Base-by-base conservation (phyloP, 805 yeast genomes). In the Kazachstania viticola region DNA sequence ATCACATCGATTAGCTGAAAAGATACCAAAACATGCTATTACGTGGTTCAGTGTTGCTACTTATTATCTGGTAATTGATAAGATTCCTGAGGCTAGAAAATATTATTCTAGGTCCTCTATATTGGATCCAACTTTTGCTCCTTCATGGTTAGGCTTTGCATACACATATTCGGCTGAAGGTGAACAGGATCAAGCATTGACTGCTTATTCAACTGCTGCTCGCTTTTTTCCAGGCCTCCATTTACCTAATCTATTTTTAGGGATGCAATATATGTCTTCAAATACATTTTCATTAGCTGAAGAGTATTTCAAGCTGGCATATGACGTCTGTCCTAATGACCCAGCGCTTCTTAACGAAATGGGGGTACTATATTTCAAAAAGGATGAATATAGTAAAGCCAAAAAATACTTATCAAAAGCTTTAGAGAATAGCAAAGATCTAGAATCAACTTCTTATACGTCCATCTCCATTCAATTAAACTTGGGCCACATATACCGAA, bases 71-170 rank as follows among this genome's bases (percentile, higher is more conserved):
- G 65, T 85, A 4, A 75, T 79, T 4, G 69, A 68, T 37, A 79
- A 79, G 50, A 64, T 81, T 9, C 54, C 75, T 5, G 96, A 87
- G 41, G 95, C 97, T 0, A 65, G 98, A 37, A 71, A 79, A 40
- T 84, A 71, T 49, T 91, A 85, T 57, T 78, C 91, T 25, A 85
- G 83, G 51, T 87, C 96, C 0, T 83, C 96, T 1, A 65, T 85
- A 42, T 56, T 87, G 38, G 79, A 84, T 46, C 93, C 98, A 3
- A 81, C 77, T 42, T 85, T 82, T 60, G 93, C 91, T 0, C 88
- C 82, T 32, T 94, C 97, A 1, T 91, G 98, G 98, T 75, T 91
- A 21, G 98, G 96, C 3, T 91, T 91, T 61, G 97, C 97, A 1
- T 97, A 88, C 49, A 87, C 97, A 0, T 91, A 87, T 69, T 95